Percentiles rank a stretch among this genome's conserved stretches.
phyloP scores from a whole-genome alignment of 2,329 filamentous ascomycete species.

The Xylaria digitata region DNA sequence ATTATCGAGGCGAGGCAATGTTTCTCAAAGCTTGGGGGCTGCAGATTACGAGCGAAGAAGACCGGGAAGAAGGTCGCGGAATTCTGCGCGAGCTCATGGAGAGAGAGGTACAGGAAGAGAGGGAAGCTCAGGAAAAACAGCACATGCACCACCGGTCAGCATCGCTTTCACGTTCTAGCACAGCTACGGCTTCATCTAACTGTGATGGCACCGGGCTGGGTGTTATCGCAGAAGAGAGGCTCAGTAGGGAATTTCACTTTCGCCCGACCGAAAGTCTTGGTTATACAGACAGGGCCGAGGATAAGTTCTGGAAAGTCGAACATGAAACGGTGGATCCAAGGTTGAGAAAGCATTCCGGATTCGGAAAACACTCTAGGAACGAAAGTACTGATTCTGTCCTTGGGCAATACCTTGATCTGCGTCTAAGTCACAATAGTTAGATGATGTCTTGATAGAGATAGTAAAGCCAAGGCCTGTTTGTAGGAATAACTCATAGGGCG shows the following conservation, averaged over 20 bases:
- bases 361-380: conserved; percentile 39
- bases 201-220: conserved; percentile 33
- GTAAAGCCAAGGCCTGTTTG: background rate
- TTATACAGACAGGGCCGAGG: background rate
- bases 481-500: conserved; percentile 1
- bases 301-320: conserved; percentile 26
- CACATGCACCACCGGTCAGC: conserved; percentile 28
- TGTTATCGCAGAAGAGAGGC: conserved; percentile 42
- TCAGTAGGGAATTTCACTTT: conserved; percentile 32
- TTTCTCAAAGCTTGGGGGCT: conserved; percentile 48
- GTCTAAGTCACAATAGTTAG: conserved; percentile 37
- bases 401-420: conserved; percentile 44
- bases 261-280: conserved; percentile 15
- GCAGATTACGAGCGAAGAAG: conserved; percentile 42
- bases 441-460: conserved; percentile 2
- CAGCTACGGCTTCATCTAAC: conserved; percentile 23
- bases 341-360: background rate
- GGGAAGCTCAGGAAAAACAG: conserved; percentile 31
- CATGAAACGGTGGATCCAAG: conserved; percentile 13
- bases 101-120: conserved; percentile 40
- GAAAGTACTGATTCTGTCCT: conserved; percentile 47
- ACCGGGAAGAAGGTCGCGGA: conserved; percentile 43
- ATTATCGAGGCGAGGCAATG: conserved; percentile 47
- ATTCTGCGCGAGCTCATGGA: conserved; percentile 46
- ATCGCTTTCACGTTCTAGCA: conserved; percentile 31